phyloP scores from a whole-genome alignment of 768 basidiomycete genomes.

The Cystofilobasidium capitatum region DNA sequence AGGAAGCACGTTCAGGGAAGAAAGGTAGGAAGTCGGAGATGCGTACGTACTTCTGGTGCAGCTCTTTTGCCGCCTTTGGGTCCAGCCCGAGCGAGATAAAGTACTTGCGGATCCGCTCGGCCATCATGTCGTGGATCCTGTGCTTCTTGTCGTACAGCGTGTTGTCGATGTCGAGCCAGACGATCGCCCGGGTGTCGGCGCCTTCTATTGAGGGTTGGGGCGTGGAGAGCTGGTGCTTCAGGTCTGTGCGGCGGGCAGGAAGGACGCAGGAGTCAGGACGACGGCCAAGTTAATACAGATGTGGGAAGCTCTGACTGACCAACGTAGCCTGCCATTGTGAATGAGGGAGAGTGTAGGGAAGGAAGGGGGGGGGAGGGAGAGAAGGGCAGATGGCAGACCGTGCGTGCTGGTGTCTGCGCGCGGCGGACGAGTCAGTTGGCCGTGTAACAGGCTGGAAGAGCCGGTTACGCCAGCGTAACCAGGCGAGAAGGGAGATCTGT shows the following conservation, averaged over 20 bases:
- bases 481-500: too few relatives aligned
- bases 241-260: constrained; percentile 14
- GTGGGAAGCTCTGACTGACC: neutral
- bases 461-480: too few relatives aligned
- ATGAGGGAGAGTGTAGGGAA: neutral
- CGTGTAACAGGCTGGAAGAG: too few relatives aligned
- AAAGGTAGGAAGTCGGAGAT: neutral
- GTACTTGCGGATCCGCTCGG: constrained; percentile 5
- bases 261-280: too few relatives aligned
- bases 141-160: constrained; percentile 48
- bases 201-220: constrained; percentile 12
- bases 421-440: too few relatives aligned
- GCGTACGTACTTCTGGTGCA: neutral
- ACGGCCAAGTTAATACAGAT: neutral
- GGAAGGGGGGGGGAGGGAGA: neutral
- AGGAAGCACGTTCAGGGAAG: constrained; percentile 58
- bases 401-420: neutral
- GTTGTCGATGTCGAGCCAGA: constrained; percentile 83
- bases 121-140: constrained; percentile 46
- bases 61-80: neutral
- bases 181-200: constrained; percentile 51
- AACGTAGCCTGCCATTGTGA: constrained; percentile 23
- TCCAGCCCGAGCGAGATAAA: constrained; percentile 1
- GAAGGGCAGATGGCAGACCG: neutral
- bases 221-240: constrained; percentile 3